These are phyloP conservation scores for Erysimum cheiri DNA, from an alignment of 441 rosid species.

Conservation along the genomic window DNA sequence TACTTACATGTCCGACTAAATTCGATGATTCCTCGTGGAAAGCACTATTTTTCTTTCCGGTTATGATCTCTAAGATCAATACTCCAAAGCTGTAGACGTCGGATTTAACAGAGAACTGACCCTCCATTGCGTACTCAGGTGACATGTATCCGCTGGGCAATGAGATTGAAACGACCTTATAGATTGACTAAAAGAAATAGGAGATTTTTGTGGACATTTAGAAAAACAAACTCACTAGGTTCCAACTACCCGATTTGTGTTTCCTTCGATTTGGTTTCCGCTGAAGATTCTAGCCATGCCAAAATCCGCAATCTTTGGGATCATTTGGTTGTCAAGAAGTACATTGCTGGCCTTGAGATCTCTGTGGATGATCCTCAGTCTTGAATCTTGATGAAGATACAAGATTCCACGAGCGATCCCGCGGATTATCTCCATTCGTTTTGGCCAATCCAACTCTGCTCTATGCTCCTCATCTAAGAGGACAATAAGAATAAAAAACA, in stretches of 20 bases:
- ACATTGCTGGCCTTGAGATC: conserved; percentile 77
- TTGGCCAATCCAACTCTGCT: conserved; percentile 46
- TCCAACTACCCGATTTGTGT: conserved; percentile 67
- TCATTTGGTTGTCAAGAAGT: conserved; percentile 60
- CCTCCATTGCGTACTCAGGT: conserved; percentile 64
- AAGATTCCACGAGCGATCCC: conserved; percentile 82
- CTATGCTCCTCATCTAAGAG: conserved; percentile 45
- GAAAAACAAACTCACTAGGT: conserved; percentile 61
- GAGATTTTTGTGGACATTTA: neutral
- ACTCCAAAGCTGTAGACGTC: conserved; percentile 73
- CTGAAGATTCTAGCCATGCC: conserved; percentile 72
- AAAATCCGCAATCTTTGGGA: conserved; percentile 79
- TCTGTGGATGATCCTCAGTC: conserved; percentile 72
- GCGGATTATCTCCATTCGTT: conserved; percentile 39
- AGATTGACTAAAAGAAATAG: neutral
- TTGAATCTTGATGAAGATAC: conserved; percentile 81
- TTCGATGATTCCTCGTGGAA: conserved; percentile 40
- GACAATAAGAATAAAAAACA: neutral
- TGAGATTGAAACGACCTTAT: neutral
- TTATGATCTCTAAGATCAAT: conserved; percentile 59
- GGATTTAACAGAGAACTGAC: conserved; percentile 57
- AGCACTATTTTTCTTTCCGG: conserved; percentile 50
- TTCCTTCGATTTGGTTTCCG: conserved; percentile 56
- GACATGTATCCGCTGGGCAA: conserved; percentile 69
- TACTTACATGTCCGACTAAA: conserved; percentile 58